Conservation (phyloP, 192 early-diverging fungal species). For the Helicostylum pulchrum region DNA sequence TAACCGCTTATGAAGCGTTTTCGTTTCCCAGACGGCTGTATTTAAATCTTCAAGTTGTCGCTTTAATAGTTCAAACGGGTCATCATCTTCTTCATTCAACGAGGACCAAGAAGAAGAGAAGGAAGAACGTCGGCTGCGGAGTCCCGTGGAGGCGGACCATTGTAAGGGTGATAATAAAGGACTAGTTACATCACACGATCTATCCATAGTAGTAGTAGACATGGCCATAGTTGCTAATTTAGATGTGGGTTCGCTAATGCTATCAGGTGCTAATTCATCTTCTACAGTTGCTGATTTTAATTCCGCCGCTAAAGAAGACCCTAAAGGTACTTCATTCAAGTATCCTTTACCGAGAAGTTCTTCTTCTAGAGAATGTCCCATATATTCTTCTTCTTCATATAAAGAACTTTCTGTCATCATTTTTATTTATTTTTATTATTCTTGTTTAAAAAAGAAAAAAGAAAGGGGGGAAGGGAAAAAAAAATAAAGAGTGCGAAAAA, state of each 20-base stretch:
- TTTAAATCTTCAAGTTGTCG: constrained; percentile 41
- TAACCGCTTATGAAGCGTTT: constrained; percentile 41
- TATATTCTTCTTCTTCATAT: constrained; percentile 32
- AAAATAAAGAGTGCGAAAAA: constrained; percentile 4
- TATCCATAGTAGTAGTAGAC: background rate
- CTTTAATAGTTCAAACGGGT: constrained; percentile 38
- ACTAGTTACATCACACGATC: constrained; percentile 9
- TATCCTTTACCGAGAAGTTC: constrained; percentile 39
- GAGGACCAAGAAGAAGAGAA: constrained; percentile 36
- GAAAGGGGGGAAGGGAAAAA: background rate
- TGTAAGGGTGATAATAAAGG: constrained; percentile 31
- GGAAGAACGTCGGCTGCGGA: constrained; percentile 32
- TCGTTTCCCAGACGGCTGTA: constrained; percentile 39
- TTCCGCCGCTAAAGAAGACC: constrained; percentile 38
- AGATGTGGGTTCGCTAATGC: background rate
- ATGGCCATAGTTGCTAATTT: constrained; percentile 9
- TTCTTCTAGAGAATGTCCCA: constrained; percentile 33
- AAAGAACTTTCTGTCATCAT: constrained; percentile 15
- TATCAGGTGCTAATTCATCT: background rate
- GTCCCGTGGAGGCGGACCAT: constrained; percentile 19
- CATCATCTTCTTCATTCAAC: constrained; percentile 34
- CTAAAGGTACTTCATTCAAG: constrained; percentile 23
- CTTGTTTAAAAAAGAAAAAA: background rate
- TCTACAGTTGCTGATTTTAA: constrained; percentile 27
- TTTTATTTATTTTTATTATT: background rate